Evolutionary conservation across 306 rosid genomes (phyloP), one percentile per base, ranked within the genome.

Genomic region (Macrotyloma uniflorum): DNA sequence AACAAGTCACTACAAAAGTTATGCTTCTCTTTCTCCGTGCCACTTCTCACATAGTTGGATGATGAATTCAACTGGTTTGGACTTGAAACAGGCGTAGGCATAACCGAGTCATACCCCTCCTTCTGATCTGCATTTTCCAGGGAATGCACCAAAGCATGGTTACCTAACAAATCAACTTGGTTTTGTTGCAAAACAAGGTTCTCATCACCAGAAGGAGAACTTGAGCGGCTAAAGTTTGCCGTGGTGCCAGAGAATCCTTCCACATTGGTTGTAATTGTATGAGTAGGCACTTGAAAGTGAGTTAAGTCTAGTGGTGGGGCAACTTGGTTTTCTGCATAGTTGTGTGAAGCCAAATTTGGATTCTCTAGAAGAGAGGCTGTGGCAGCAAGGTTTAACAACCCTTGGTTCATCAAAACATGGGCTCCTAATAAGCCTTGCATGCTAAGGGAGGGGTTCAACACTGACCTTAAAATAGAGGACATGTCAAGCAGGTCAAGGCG

Each of bases 401-500:
- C 90, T 0, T 90, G 90, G 28, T 88, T 90, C n/a, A 89, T 53
- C 64, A 86, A 67, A 3, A 86, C 75, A 53, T 90, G 95, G 7
- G 89, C 79, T 30, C 86, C 75, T 40, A 90, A 70, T 50, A 92
- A 51, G 80, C 61, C 73, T 84, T 61, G 97, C 57, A 87, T 72
- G 50, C 87, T 59, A 74, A 92, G 83, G 9, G 91, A 76, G 1
- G 84, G 89, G 78, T 86, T 86, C 12, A 93, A 32, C 45, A 88
- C 61, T 4, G 91, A 42, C 50, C 74, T 66, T 16, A 90, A 74
- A 69, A 93, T 72, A 22, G 96, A 85, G 20, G 96, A 84, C 20
- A 88, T 43, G 75, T 93, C 96, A 7, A 88, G 85, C 32, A 90
- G 86, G 84, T 93, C 96, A 5, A 91, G 75, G 10, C 94, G 93